A percentile compares a stretch with the other conserved stretches of the same genome.
phyloP scores from a whole-genome alignment of 1,139 yeast species.

The Candida labiduridarum region DNA sequence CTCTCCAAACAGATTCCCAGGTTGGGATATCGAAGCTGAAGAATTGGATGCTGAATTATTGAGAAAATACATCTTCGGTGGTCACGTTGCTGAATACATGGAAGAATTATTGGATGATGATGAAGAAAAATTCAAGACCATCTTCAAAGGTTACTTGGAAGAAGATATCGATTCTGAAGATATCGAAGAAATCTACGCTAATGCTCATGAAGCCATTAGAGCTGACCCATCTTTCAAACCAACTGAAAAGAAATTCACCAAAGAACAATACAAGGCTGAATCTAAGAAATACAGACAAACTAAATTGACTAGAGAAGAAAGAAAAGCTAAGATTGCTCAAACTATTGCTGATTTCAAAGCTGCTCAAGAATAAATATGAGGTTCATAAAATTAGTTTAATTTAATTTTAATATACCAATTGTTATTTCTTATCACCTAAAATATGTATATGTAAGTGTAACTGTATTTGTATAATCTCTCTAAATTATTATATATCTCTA shows the following conservation, averaged over 20 bases:
- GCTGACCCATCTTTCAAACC: slow-evolving; percentile 93
- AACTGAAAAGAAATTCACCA: slow-evolving; percentile 91
- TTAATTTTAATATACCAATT: not conserved
- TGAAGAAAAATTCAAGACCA: slow-evolving; percentile 97
- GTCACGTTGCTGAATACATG: slow-evolving; percentile 99
- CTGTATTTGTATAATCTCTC: not conserved
- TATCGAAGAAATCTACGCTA: slow-evolving; percentile 91
- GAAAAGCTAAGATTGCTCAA: slow-evolving; percentile 84
- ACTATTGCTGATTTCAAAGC: slow-evolving; percentile 88
- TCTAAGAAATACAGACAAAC: slow-evolving; percentile 87
- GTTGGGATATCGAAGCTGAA: slow-evolving; percentile 98
- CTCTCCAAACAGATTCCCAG: slow-evolving; percentile 99
- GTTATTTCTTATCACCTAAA: not conserved
- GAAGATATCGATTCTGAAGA: slow-evolving; percentile 98
- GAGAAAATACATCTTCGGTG: slow-evolving; percentile 99
- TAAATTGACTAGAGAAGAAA: slow-evolving; percentile 91
- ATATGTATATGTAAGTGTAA: not conserved
- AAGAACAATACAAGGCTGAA: slow-evolving; percentile 97
- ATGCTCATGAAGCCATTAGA: slow-evolving; percentile 96
- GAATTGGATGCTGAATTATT: slow-evolving; percentile 97
- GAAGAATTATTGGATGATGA: slow-evolving; percentile 99
- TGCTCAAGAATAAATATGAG: slow-evolving; percentile 25
- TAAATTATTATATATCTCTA: slow-evolving; percentile 10
- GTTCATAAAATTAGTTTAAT: not conserved
- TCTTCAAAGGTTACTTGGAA: slow-evolving; percentile 95